Base-by-base conservation (phyloP, 768 basidiomycete species). In the Tulasnella sp. region DNA sequence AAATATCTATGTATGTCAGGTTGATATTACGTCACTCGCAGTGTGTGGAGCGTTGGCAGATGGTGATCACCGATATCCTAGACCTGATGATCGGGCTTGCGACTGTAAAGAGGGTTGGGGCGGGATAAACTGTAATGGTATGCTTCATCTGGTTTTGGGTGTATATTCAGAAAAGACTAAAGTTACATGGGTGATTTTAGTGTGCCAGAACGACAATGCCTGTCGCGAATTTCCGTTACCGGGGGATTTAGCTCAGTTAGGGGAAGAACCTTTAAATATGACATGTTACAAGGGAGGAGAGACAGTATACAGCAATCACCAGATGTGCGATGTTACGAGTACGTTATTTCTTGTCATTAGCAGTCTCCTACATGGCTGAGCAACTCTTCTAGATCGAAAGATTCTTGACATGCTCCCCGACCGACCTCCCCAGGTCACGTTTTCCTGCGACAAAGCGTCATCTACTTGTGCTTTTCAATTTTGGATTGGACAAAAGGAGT, bases 291-390 rank as follows among this genome's bases (percentile, higher is more conserved):
- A 73, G 48, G 87, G 86, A 35, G 95, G 95, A 20, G 76, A 84
- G 63, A 92, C 89, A 0, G 84, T 99, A n/a, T 84, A 87, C 64
- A 82, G 78, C 63, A 91, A 95, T 58, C 89, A 91, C 65, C 93
- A 99, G 64, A 89, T 95, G 80, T 99, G 95, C 67, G 78, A 96
- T 63, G 92, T 99, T 29, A 99, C 95, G 9, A 98, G 91, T 93
- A 61, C 59, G 87, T 71, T 6, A 20, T 22, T 16, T 42, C 45
- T 9, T 12, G n/a, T 24, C 20, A 4, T 16, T n/a, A 15, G 9
- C 3, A 48, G 40, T 31, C 7, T 32, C 49, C 41, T 8, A 9
- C 20, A 12, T 19, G 19, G 9, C 27, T 13, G 7, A 46, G 16
- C 32, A 25, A 29, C 33, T 29, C 2, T 39, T 25, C 4, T 59